Base-by-base conservation (phyloP, 306 rosid genomes). In the Cucurbita argyrosperma region DNA sequence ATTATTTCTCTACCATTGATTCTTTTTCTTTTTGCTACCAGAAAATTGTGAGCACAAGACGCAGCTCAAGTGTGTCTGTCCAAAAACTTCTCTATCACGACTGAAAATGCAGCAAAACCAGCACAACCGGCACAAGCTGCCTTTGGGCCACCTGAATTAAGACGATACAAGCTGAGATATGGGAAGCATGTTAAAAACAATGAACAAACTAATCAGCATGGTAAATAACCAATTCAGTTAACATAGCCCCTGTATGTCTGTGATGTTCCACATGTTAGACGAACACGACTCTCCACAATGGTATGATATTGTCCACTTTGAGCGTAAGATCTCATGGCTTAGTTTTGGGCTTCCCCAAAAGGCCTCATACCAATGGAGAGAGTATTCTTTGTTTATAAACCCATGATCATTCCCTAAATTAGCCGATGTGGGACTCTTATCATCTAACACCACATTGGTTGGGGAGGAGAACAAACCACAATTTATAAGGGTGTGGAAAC, bases 41-140 rank as follows among this genome's bases (percentile, higher is more conserved):
- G 13, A 47, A 68, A 68, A 68, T 49, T 46, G 72, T 42, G 39
- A 68, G 76, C 65, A 42, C 59, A 59, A n/a, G 59, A 46, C 26
- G 35, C 43, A 62, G 61, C 62, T 87, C 83, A 90, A 74, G 81
- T 81, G 21, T 90, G 97, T 47, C 99, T 84, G 40, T 94, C 97
- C 72, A 88, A 76, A 80, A 94, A 94, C 82, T 94, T 94, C 85
- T 89, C 95, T 79, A 88, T 94, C 50, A 85, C 42, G 7, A 87
- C 95, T 18, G 96, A 89, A 82, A 94, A 94, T 65, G 99, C 91
- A 1, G 98, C 96, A 80, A 93, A 93, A 39, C 97, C 96, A 35
- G 94, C 98, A 76, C 98, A 93, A 50, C 98, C 98, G 7, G 45
- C 84, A 52, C 99, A 94, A 47, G 97, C 95, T 49, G 96, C 97